Evolutionary conservation across 75 land plant genomes (phyloP).

Genomic region (Larix kaempferi): DNA sequence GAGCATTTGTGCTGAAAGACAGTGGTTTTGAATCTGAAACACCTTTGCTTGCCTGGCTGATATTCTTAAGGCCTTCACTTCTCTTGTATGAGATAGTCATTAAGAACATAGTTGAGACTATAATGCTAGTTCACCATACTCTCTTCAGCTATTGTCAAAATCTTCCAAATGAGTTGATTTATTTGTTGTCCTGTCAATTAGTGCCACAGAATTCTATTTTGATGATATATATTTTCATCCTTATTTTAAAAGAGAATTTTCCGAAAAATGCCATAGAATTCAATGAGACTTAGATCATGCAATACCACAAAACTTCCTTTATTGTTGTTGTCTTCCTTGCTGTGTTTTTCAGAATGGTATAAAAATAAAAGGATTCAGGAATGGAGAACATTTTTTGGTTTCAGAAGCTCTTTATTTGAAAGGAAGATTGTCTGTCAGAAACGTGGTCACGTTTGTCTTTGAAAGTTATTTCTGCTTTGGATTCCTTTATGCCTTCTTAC

Average conservation of each 20-base stretch:
- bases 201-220: too few relatives aligned
- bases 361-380: background rate
- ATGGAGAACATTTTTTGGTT: background rate
- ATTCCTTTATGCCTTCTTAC: background rate
- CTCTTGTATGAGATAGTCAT: background rate
- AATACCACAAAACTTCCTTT: background rate
- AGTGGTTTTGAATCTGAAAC: too few relatives aligned
- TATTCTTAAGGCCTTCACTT: background rate
- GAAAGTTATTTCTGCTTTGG: background rate
- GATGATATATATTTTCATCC: too few relatives aligned
- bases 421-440: background rate
- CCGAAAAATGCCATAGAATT: too few relatives aligned
- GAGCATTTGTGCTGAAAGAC: too few relatives aligned
- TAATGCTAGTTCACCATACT: background rate
- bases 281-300: background rate
- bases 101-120: background rate
- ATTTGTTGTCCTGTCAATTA: too few relatives aligned
- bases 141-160: too few relatives aligned
- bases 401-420: background rate
- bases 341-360: background rate
- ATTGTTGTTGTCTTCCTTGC: background rate
- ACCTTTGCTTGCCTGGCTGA: background rate
- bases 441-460: background rate
- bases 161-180: too few relatives aligned
- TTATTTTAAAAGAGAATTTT: too few relatives aligned